Base-by-base conservation (phyloP, 2,329 filamentous ascomycete genomes). In the Fusarium sp. region DNA sequence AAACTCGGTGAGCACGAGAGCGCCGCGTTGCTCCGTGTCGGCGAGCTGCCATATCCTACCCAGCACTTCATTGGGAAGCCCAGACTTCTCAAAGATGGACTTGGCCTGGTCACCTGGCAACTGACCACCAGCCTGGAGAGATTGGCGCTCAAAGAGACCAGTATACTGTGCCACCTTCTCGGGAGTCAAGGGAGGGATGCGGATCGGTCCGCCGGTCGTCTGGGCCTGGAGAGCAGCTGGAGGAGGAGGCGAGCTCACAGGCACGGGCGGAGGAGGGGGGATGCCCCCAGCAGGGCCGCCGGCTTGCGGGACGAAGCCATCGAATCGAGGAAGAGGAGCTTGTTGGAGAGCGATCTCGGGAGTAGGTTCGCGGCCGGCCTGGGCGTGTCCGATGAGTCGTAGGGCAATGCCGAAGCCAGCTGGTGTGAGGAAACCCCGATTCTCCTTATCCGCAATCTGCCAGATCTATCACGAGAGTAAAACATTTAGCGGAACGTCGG, bases 371-470 rank as follows among this genome's bases (percentile, higher is more conserved):
- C 93, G 91, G 78, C 94, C 94, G 73, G 93, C 94, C 85, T 99
- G 96, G 74, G 95, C 95, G 85, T 98, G 96, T 69, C 95, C 96
- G 81, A 99, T 98, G 81, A 99, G 91, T 79, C 96, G 91, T 80
- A 99, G 85, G 66, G 97, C 96, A 81, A 98, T 90, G 70, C 95
- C 94, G 84, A 99, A 99, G 81, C 96, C 96, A 46, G 95, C 91
- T 22, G 95, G 95, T 36, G 95, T 98, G 75, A 99, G 87, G 76
- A 98, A 93, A 61, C 96, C 96, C 74, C 95, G 91, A 85, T 99
- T 99, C 85, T 98, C 96, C 75, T 91, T 95, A 85, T 99, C 96
- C 76, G 96, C 96, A 82, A 99, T 96, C 85, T 98, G 96, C 96
- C 96, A 99, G 88, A 99, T 98, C 93, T 98, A 83, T 72, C 11